A percentile compares a stretch with the other conserved stretches of the same genome.
These are phyloP conservation scores for Termitomyces sp. DNA, from an alignment of 768 basidiomycete genomes.

Conservation along the genomic window DNA sequence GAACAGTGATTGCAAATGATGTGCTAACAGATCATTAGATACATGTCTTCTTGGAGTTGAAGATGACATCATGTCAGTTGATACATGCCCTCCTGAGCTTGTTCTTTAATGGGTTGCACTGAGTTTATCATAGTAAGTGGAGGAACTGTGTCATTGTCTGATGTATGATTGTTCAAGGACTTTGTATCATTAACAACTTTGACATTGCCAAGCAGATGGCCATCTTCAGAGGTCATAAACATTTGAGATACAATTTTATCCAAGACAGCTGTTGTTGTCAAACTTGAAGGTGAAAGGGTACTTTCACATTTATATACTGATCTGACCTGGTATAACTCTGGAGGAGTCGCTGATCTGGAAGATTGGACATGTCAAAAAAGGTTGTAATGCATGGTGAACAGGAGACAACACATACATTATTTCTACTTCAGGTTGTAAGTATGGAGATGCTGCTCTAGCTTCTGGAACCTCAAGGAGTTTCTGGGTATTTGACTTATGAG, in stretches of 20 bases:
- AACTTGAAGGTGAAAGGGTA: constrained; percentile 48
- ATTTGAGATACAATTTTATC: constrained; percentile 10
- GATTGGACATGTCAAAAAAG: constrained; percentile 8
- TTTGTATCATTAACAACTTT: constrained; percentile 4
- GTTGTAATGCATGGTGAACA: not conserved
- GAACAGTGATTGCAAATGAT: constrained; percentile 25
- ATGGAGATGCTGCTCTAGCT: not conserved
- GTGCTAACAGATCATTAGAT: constrained; percentile 15
- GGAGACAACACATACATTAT: constrained; percentile 13
- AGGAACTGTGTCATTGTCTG: constrained; percentile 24
- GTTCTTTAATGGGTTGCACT: constrained; percentile 14
- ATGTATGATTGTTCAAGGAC: not conserved
- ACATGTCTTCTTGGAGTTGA: constrained; percentile 14
- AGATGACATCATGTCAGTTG: constrained; percentile 14
- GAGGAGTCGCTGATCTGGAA: constrained; percentile 11
- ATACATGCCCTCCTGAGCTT: constrained; percentile 7
- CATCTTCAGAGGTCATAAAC: constrained; percentile 6
- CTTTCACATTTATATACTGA: constrained; percentile 55
- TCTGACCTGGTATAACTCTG: constrained; percentile 20
- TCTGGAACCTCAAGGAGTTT: constrained; percentile 9
- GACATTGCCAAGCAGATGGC: constrained; percentile 5
- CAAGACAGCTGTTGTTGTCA: constrained; percentile 14
- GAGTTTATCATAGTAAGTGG: constrained; percentile 36
- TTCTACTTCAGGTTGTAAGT: constrained; percentile 8
- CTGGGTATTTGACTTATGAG: constrained; percentile 9